Evolutionary conservation across 345 rosid species (phyloP).

Genomic region (Ceriops tagal): DNA sequence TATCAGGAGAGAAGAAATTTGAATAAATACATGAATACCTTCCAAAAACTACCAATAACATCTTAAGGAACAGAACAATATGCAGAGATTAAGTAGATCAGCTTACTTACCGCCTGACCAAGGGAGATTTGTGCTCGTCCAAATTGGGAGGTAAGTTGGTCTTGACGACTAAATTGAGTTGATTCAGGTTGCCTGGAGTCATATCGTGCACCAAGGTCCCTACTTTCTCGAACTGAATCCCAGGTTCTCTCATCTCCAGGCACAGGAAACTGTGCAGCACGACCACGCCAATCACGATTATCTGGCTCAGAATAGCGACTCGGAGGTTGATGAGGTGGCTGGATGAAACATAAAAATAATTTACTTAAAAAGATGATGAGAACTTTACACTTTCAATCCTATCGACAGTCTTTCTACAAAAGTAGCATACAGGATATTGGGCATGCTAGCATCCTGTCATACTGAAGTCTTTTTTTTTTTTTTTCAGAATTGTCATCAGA

Average conservation of each 20-base stretch:
- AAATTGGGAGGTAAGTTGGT: constrained; percentile 42
- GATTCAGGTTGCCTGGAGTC: constrained; percentile 47
- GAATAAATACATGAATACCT: too few species aligned
- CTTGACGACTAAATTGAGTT: constrained; percentile 45
- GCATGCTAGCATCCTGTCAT: not conserved
- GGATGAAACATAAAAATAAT: not conserved
- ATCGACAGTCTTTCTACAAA: not conserved
- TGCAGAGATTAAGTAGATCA: not conserved
- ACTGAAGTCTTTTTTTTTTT: not conserved
- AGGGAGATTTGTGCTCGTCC: constrained; percentile 39
- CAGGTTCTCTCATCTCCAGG: constrained; percentile 68
- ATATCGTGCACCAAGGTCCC: constrained; percentile 40
- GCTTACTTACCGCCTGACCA: constrained; percentile 40
- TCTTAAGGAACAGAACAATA: not conserved
- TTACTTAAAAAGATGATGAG: not conserved
- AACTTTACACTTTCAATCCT: not conserved
- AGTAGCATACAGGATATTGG: not conserved
- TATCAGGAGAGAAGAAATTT: too few species aligned
- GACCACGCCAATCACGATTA: constrained; percentile 79
- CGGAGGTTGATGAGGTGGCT: constrained; percentile 48
- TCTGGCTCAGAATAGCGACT: constrained; percentile 69
- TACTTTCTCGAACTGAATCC: constrained; percentile 46
- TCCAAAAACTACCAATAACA: too few species aligned
- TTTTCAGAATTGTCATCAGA: not conserved
- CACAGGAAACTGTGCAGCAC: constrained; percentile 48